Conservation (phyloP, 2,329 filamentous ascomycete species). For the Diaporthe vaccinii region DNA sequence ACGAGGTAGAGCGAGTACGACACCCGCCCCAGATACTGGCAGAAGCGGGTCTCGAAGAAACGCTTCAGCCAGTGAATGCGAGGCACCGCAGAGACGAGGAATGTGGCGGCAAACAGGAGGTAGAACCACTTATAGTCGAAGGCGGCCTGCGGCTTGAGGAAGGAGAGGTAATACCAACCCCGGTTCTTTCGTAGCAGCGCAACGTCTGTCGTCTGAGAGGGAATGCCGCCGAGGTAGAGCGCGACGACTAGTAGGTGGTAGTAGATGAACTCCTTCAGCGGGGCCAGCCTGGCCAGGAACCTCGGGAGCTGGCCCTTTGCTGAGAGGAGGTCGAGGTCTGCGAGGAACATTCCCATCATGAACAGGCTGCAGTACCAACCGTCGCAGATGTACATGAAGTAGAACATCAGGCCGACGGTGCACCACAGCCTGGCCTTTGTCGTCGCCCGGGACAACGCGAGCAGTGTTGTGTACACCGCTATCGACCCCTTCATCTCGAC, state of each 20-base stretch:
- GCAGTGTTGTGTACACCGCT: slow-evolving; percentile 68
- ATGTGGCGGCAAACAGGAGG: slow-evolving; percentile 71
- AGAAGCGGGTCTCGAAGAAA: slow-evolving; percentile 71
- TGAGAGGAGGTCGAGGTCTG: slow-evolving; percentile 71
- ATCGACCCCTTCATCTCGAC: slow-evolving; percentile 75
- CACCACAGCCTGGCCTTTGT: slow-evolving; percentile 68
- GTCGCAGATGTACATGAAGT: slow-evolving; percentile 78
- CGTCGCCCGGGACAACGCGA: slow-evolving; percentile 70
- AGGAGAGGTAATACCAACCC: slow-evolving; percentile 72
- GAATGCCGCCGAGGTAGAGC: slow-evolving; percentile 72
- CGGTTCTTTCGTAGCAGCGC: slow-evolving; percentile 64
- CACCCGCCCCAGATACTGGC: slow-evolving; percentile 73
- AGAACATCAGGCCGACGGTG: slow-evolving; percentile 67
- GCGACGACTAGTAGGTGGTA: slow-evolving; percentile 65
- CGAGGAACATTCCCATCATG: slow-evolving; percentile 71
- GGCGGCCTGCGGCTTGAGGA: slow-evolving; percentile 74
- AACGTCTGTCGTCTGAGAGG: slow-evolving; percentile 63
- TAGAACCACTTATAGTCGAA: slow-evolving; percentile 79
- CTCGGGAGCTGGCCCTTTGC: slow-evolving; percentile 62
- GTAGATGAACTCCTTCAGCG: slow-evolving; percentile 65
- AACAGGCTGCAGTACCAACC: slow-evolving; percentile 74
- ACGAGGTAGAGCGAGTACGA: slow-evolving; percentile 75
- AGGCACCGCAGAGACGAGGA: slow-evolving; percentile 68
- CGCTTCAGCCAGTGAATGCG: slow-evolving; percentile 69
- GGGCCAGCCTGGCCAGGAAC: slow-evolving; percentile 60